Evolutionary conservation across 495 filamentous ascomycete genomes (phyloP), one percentile per base, ranked within the genome.

Genomic region (Thermothielavioides terrestris): DNA sequence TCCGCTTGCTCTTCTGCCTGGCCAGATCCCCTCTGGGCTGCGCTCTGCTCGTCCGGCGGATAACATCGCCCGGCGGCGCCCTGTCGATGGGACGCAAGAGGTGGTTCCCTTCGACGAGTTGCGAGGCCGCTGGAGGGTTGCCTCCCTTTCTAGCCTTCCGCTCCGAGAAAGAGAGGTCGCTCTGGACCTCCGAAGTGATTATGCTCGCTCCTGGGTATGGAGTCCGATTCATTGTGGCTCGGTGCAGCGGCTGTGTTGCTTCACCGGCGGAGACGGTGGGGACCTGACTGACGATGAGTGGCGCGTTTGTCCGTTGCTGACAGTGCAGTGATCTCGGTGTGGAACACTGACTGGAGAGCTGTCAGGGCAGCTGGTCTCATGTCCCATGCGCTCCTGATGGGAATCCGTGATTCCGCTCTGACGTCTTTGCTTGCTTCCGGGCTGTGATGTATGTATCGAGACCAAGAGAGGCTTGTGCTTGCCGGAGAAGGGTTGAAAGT

Each of bases 1-100:
- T 65, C 26, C 66, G 60, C 18, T 59, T 67, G 63, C 74, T 67
- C 56, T 68, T 64, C 59, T 56, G 55, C 42, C 69, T 61, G 42
- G 32, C 53, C 31, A 74, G 58, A 5, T 73, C 72, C 25, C 57
- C 37, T 61, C 65, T 62, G 34, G 59, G 51, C 32, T 28, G 52
- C 57, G 63, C 3, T 58, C 45, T 56, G n/a, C 38, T 27, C 5
- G 18, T 35, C 9, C 42, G 21, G 12, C 49, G 53, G 42, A 60
- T 44, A 49, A 62, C 36, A 64, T 66, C 54, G 54, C 68, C 71
- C 1, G 69, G 67, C 18, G 49, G 65, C 0, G 65, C 54, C 3
- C 65, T 61, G 32, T 67, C 52, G 44, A 68, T 69, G 37, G 63
- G 55, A 26, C 68, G 67, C 60, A 67, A 59, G 37, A 66, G 54